These are phyloP conservation scores for Fraxinus baroniana DNA, from an alignment of 305 asterid species.

Conservation along the genomic window DNA sequence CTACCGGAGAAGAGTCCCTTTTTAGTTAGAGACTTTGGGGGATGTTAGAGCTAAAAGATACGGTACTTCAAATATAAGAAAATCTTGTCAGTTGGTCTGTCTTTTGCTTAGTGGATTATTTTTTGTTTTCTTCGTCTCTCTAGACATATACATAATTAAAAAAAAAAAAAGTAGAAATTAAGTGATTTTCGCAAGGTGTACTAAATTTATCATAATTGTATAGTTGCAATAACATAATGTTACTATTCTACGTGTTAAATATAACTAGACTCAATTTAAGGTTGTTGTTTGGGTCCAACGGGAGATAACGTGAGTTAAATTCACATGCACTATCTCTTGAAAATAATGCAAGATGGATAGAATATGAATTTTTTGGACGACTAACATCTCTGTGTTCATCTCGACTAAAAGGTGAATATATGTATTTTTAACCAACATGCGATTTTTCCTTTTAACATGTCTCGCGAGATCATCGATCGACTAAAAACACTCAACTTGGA, in stretches of 20 bases:
- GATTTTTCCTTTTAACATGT: background rate
- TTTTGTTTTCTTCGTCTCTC: background rate
- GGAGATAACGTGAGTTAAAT: background rate
- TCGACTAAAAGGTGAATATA: background rate
- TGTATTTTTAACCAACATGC: background rate
- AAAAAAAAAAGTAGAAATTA: constrained; percentile 8
- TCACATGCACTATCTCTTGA: background rate
- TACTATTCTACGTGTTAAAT: background rate
- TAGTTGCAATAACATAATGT: background rate
- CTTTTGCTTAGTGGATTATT: constrained; percentile 8
- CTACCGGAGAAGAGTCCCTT: constrained; percentile 77
- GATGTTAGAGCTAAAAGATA: constrained; percentile 25
- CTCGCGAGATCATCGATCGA: background rate
- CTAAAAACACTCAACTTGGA: background rate
- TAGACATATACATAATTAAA: constrained; percentile 25
- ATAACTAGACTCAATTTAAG: background rate
- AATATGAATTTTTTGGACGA: background rate
- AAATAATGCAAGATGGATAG: background rate
- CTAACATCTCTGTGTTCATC: background rate
- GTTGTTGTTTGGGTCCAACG: background rate
- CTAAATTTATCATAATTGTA: constrained; percentile 17
- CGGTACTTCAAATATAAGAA: constrained; percentile 30
- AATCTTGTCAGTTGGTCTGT: constrained; percentile 1
- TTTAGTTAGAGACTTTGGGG: constrained; percentile 69
- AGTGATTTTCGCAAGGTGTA: constrained; percentile 31